Conservation (phyloP, 768 basidiomycete species). For the Amanita pseudoporphyria region DNA sequence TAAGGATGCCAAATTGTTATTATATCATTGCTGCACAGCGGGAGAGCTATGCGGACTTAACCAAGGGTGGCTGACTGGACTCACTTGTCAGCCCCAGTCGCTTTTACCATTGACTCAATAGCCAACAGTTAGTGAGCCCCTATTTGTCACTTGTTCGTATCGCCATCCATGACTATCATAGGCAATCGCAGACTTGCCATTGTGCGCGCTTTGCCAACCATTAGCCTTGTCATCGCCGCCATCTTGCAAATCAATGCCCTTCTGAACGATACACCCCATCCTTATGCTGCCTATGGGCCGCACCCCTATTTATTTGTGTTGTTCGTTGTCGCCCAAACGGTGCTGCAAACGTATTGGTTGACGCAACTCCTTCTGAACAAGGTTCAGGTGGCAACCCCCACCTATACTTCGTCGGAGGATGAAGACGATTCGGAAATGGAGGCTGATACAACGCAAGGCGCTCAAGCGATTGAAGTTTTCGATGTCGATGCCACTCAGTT, state of each 20-base stretch:
- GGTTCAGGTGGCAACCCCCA: not conserved
- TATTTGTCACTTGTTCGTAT: not conserved
- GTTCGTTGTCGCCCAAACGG: not conserved
- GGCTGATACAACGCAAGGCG: not conserved
- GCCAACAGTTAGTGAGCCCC: too few relatives aligned
- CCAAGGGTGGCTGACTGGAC: too few relatives aligned
- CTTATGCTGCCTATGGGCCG: constrained; percentile 2
- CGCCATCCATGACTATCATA: not conserved
- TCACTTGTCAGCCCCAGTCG: too few relatives aligned
- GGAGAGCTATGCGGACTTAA: too few relatives aligned
- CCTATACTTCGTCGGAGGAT: not conserved
- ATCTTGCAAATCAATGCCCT: not conserved
- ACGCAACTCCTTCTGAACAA: not conserved
- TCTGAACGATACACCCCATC: not conserved
- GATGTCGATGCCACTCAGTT: constrained; percentile 12
- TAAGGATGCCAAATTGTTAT: too few relatives aligned
- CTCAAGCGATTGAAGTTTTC: too few relatives aligned
- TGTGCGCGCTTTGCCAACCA: not conserved
- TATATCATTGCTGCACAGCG: too few relatives aligned
- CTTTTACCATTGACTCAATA: too few relatives aligned
- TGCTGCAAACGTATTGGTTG: constrained; percentile 3
- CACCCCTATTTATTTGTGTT: constrained; percentile 1
- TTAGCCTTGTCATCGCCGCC: not conserved
- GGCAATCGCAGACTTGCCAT: not conserved
- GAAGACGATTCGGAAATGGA: not conserved